Evolutionary conservation across 305 asterid species (phyloP).

Genomic region (Petunia hybrid): DNA sequence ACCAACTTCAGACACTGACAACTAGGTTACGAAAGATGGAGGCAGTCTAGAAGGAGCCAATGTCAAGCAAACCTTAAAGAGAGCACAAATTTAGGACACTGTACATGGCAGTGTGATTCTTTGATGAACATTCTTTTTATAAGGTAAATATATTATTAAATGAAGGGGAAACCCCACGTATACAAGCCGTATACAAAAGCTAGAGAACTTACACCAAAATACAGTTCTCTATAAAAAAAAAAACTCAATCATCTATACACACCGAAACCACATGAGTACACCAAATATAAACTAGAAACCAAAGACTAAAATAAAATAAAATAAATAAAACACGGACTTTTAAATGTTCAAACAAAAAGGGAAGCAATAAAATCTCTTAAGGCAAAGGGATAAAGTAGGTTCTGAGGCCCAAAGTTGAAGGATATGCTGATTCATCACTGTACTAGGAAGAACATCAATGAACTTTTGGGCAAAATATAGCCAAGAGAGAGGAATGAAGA

Average conservation of each 20-base stretch:
- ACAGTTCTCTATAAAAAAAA: too few species aligned
- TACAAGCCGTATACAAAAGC: too few species aligned
- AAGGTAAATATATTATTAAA: too few species aligned
- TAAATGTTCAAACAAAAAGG: neutral
- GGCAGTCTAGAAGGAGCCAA: neutral
- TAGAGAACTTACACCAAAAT: too few species aligned
- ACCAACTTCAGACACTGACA: slow-evolving; percentile 7
- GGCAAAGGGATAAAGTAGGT: slow-evolving; percentile 1
- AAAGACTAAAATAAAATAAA: too few species aligned
- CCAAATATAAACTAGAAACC: too few species aligned
- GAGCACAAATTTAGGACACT: neutral
- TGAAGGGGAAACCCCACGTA: too few species aligned
- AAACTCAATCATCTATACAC: too few species aligned
- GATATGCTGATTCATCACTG: neutral
- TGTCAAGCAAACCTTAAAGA: neutral
- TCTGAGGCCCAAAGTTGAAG: slow-evolving; percentile 23
- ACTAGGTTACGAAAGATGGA: slow-evolving; percentile 14
- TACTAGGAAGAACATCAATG: neutral
- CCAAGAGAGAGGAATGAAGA: neutral
- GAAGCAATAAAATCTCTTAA: neutral
- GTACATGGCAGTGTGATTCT: neutral
- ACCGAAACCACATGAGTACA: too few species aligned
- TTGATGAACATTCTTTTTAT: slow-evolving; percentile 3
- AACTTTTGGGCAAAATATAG: neutral
- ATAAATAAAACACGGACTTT: neutral